Conservation (phyloP, 768 basidiomycete species). For the Myochromella boudieri region DNA sequence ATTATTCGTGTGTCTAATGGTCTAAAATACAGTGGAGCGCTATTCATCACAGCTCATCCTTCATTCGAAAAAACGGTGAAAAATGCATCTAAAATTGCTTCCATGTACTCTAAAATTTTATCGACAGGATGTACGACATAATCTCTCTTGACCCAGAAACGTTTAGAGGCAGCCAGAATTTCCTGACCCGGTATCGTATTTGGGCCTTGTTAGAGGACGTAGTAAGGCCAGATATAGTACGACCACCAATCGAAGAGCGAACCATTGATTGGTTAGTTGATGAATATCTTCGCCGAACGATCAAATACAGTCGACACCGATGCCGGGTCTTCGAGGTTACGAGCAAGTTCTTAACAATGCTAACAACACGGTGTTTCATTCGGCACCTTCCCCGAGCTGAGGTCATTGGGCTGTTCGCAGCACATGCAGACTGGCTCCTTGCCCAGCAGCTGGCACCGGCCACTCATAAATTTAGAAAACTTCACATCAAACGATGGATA, state of each 20-base stretch:
- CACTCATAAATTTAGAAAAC: conserved; percentile 21
- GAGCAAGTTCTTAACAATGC: conserved; percentile 25
- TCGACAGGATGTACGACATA: conserved; percentile 44
- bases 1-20: neutral
- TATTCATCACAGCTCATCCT: conserved; percentile 19
- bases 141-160: conserved; percentile 44
- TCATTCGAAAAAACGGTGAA: conserved; percentile 19
- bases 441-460: conserved; percentile 41
- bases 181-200: conserved; percentile 51
- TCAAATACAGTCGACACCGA: conserved; percentile 23
- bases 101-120: conserved; percentile 17
- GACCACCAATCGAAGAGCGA: conserved; percentile 34
- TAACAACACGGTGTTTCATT: conserved; percentile 36
- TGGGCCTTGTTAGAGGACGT: conserved; percentile 47
- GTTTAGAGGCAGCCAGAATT: conserved; percentile 43
- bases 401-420: conserved; percentile 49
- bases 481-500: conserved; percentile 50
- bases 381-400: conserved; percentile 52
- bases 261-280: conserved; percentile 52
- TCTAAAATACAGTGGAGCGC: conserved; percentile 11
- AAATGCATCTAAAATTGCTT: neutral
- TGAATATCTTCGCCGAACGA: conserved; percentile 33
- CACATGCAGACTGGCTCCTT: conserved; percentile 60
- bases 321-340: conserved; percentile 38
- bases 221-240: conserved; percentile 27